Percentiles rank a stretch among this genome's conserved stretches.
phyloP scores from a whole-genome alignment of 2,329 filamentous ascomycete species.

The Cercospora brassicicola region DNA sequence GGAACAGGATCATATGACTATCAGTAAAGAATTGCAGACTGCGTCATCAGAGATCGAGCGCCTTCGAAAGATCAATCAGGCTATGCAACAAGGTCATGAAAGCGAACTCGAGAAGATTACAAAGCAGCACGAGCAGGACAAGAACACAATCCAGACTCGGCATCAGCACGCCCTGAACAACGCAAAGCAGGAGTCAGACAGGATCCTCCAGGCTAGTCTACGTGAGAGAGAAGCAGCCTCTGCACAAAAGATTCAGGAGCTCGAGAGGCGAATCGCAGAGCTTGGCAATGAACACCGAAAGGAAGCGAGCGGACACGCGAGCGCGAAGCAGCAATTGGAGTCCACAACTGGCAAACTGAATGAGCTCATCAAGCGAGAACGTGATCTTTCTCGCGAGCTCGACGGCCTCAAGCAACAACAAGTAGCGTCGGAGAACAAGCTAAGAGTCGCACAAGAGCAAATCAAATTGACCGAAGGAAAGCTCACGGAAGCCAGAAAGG shows the following conservation, averaged over 20 bases:
- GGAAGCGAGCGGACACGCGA: constrained; percentile 34
- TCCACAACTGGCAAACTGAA: constrained; percentile 29
- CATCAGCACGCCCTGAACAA: constrained; percentile 38
- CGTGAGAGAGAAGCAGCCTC: constrained; percentile 32
- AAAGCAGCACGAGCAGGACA: constrained; percentile 47
- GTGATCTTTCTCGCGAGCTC: constrained; percentile 26
- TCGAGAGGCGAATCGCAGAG: constrained; percentile 33
- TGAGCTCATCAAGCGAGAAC: constrained; percentile 32
- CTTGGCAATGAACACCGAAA: constrained; percentile 35
- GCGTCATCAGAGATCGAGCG: constrained; percentile 49
- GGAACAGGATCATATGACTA: constrained; percentile 44
- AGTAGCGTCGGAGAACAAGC: constrained; percentile 18
- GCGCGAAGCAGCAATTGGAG: constrained; percentile 39
- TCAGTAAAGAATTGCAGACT: constrained; percentile 52
- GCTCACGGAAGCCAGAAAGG: constrained; percentile 28
- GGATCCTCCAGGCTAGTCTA: constrained; percentile 29
- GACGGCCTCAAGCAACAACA: constrained; percentile 30
- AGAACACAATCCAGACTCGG: constrained; percentile 34
- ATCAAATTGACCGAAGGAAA: constrained; percentile 23
- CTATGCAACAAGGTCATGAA: constrained; percentile 68
- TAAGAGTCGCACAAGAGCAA: constrained; percentile 21
- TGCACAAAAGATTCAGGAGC: constrained; percentile 34
- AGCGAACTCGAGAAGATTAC: constrained; percentile 50
- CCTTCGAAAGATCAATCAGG: constrained; percentile 68
- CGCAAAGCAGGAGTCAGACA: constrained; percentile 32